These are phyloP conservation scores for Lactarius vividus DNA, from an alignment of 768 basidiomycete genomes.

Conservation along the genomic window DNA sequence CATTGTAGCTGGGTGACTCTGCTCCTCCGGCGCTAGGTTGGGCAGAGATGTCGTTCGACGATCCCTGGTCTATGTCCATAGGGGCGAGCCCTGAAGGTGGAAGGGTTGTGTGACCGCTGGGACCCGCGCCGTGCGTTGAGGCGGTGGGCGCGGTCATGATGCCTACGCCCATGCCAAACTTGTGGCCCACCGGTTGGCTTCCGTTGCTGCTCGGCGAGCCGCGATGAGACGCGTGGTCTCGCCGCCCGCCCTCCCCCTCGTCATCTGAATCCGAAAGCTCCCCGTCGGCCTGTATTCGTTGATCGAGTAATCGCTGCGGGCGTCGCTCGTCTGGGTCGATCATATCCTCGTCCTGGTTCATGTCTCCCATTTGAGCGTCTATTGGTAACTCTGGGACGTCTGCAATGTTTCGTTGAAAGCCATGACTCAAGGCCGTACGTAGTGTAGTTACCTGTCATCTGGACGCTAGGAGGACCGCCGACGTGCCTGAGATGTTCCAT, in stretches of 20 bases:
- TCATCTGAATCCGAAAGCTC: slow-evolving; percentile 98
- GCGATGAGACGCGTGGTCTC: slow-evolving; percentile 58
- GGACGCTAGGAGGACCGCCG: slow-evolving; percentile 89
- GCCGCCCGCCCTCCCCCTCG: slow-evolving; percentile 86
- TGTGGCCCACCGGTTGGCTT: slow-evolving; percentile 40
- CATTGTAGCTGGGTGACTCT: slow-evolving; percentile 17
- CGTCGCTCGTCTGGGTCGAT: slow-evolving; percentile 74
- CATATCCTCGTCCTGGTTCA: slow-evolving; percentile 78
- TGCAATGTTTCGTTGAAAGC: slow-evolving; percentile 33
- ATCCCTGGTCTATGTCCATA: slow-evolving; percentile 24
- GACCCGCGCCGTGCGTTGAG: slow-evolving; percentile 69
- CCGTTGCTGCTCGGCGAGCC: slow-evolving; percentile 38
- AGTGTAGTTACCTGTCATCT: slow-evolving; percentile 65
- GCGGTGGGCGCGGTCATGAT: slow-evolving; percentile 63
- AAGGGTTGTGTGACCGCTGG: slow-evolving; percentile 42
- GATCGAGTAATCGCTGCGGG: slow-evolving; percentile 74
- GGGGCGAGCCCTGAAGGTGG: slow-evolving; percentile 20
- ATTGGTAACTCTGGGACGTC: slow-evolving; percentile 84
- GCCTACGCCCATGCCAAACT: slow-evolving; percentile 64
- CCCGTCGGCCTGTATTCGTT: slow-evolving; percentile 76
- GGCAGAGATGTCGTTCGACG: slow-evolving; percentile 11
- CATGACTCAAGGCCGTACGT: background rate
- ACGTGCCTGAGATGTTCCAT: slow-evolving; percentile 86
- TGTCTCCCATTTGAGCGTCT: slow-evolving; percentile 80
- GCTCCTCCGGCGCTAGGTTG: slow-evolving; percentile 11